These are phyloP conservation scores for Anacardium occidentale DNA, from an alignment of 345 rosid genomes.

Conservation along the genomic window DNA sequence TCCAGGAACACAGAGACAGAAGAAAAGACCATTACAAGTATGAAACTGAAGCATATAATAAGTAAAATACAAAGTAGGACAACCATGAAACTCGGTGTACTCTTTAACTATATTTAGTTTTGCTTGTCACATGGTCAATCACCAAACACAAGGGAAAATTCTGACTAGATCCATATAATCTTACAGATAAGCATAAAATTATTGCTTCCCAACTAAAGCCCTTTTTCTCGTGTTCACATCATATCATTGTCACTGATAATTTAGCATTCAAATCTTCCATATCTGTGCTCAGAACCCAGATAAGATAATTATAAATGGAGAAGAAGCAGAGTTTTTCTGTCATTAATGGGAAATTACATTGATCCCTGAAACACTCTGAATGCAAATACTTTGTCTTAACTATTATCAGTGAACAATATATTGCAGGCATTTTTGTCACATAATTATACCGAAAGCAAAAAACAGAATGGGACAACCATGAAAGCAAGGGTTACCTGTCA, in stretches of 20 bases:
- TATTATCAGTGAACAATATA: background rate
- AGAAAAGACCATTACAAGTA: background rate
- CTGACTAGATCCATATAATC: conserved; percentile 5
- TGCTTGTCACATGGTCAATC: conserved; percentile 10
- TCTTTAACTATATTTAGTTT: background rate
- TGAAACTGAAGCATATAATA: background rate
- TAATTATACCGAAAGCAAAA: conserved; percentile 7
- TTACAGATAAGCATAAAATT: background rate
- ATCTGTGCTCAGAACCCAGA: too few relatives aligned
- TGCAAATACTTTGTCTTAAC: conserved; percentile 12
- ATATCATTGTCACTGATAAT: too few relatives aligned
- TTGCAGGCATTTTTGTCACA: background rate
- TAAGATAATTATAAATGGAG: too few relatives aligned
- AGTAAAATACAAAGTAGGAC: conserved; percentile 2
- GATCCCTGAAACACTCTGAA: background rate
- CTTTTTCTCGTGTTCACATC: background rate
- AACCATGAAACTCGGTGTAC: conserved; percentile 8
- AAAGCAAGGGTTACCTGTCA: conserved; percentile 46
- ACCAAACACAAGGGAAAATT: background rate
- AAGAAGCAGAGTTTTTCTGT: background rate
- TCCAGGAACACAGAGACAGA: background rate
- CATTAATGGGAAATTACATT: background rate
- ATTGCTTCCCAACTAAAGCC: background rate
- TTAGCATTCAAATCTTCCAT: too few relatives aligned
- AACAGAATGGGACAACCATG: conserved; percentile 44